A percentile compares a stretch with the other conserved stretches of the same genome.
Conservation (phyloP, 192 early-diverging fungal genomes). For the Pecoramyces ruminantium region DNA sequence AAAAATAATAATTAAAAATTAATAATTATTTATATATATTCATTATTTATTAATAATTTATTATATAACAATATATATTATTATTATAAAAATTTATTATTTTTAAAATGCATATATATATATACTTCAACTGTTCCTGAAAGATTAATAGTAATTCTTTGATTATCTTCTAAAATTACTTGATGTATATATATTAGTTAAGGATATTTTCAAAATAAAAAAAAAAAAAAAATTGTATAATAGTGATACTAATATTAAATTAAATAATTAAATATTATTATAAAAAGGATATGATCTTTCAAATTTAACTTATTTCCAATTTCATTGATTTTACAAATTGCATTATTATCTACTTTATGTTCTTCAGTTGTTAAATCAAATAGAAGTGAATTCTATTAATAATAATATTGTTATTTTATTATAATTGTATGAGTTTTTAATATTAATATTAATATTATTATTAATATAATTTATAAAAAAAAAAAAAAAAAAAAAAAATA, state of each 20-base stretch:
- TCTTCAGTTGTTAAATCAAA: slow-evolving; percentile 10
- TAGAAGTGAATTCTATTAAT: slow-evolving; percentile 4
- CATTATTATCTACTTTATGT: slow-evolving; percentile 16
- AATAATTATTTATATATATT: too few species aligned
- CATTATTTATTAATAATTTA: too few species aligned
- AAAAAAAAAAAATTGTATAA: too few species aligned
- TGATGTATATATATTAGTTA: slow-evolving; percentile 7
- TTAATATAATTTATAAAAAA: too few species aligned
- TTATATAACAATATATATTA: too few species aligned
- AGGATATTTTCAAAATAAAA: too few species aligned
- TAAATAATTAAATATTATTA: too few species aligned
- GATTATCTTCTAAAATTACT: slow-evolving; percentile 24
- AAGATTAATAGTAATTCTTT: slow-evolving; percentile 18
- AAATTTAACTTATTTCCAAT: slow-evolving; percentile 16
- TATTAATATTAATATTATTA: too few species aligned
- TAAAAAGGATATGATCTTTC: slow-evolving; percentile 4
- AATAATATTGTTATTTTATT: neutral
- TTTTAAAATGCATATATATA: slow-evolving; percentile 5
- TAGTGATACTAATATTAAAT: too few species aligned
- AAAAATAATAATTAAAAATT: too few species aligned
- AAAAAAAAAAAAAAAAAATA: too few species aligned
- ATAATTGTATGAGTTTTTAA: neutral
- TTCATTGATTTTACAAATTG: slow-evolving; percentile 8
- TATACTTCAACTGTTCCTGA: slow-evolving; percentile 17
- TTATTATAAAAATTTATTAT: too few species aligned